phyloP scores from a whole-genome alignment of 2,329 filamentous ascomycete genomes.

The Ceratocystis smalleyi region DNA sequence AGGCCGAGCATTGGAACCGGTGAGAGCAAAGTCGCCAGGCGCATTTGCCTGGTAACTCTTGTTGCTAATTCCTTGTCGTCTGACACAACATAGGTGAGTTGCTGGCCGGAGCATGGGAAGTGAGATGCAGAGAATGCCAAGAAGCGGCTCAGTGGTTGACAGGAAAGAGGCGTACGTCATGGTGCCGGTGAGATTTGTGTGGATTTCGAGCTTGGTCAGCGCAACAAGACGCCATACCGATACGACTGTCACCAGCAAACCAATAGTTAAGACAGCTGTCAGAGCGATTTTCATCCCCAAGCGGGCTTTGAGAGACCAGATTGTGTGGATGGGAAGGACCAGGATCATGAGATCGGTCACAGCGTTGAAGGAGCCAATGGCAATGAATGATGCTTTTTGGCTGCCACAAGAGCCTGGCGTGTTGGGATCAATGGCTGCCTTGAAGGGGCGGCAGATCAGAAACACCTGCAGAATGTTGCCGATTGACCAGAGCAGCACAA shows the following conservation, averaged over 20 bases:
- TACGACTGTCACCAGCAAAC: slow-evolving; percentile 21
- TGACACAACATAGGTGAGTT: slow-evolving; percentile 6
- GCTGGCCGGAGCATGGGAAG: slow-evolving; percentile 20
- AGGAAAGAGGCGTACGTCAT: slow-evolving; percentile 21
- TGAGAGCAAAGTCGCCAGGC: not conserved
- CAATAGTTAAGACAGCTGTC: slow-evolving; percentile 22
- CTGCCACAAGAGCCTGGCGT: slow-evolving; percentile 25
- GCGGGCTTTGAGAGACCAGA: slow-evolving; percentile 25
- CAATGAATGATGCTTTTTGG: slow-evolving; percentile 26
- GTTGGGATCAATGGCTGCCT: slow-evolving; percentile 20
- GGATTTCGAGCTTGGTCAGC: slow-evolving; percentile 20
- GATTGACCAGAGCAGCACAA: slow-evolving; percentile 22
- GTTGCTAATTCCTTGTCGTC: not conserved
- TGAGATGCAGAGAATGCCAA: slow-evolving; percentile 20
- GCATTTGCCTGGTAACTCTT: not conserved
- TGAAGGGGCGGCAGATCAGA: slow-evolving; percentile 21
- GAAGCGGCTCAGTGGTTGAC: slow-evolving; percentile 18
- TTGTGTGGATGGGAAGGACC: slow-evolving; percentile 25
- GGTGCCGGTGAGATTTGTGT: slow-evolving; percentile 19
- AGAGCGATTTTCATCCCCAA: slow-evolving; percentile 22
- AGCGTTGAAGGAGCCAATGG: slow-evolving; percentile 28
- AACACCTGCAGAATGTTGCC: slow-evolving; percentile 21
- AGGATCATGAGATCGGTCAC: slow-evolving; percentile 27
- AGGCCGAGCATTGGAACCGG: not conserved
- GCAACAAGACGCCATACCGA: slow-evolving; percentile 20